Conservation (phyloP, 1,284 basidiomycete genomes). For the Ceratobasidium sp. region DNA sequence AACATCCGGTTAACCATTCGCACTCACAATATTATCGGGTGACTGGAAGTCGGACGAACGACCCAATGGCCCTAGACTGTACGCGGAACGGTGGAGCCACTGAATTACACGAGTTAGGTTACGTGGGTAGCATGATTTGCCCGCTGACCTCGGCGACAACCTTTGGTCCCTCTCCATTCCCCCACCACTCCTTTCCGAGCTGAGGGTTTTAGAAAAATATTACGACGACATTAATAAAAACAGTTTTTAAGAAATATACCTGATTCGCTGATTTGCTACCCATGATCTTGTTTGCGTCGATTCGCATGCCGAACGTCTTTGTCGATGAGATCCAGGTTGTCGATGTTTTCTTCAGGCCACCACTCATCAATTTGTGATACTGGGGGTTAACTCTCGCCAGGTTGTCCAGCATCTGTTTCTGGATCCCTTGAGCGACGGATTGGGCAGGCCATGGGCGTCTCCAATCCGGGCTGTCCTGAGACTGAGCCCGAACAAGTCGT, state of each 20-base stretch:
- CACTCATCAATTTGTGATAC: background rate
- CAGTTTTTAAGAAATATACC: background rate
- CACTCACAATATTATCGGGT: background rate
- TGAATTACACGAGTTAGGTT: background rate
- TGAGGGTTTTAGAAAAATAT: background rate
- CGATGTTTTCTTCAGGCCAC: background rate
- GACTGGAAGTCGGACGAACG: background rate
- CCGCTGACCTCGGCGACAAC: background rate
- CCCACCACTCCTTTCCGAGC: slow-evolving; percentile 2
- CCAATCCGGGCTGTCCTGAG: background rate
- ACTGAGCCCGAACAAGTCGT: background rate
- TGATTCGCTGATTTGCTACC: slow-evolving; percentile 5
- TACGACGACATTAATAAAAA: no score
- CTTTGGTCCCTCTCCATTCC: background rate
- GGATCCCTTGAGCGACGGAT: background rate
- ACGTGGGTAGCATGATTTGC: background rate
- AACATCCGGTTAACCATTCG: no score
- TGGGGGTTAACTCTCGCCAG: background rate
- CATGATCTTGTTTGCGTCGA: slow-evolving; percentile 9
- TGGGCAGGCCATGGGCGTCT: background rate
- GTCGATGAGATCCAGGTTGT: background rate
- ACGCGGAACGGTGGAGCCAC: background rate
- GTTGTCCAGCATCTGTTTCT: background rate
- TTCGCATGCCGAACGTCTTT: background rate
- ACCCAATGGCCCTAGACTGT: background rate